A percentile compares a stretch with the other conserved stretches of the same genome.
Evolutionary conservation across 306 rosid species (phyloP).

Genomic region (Ormosia emarginata): DNA sequence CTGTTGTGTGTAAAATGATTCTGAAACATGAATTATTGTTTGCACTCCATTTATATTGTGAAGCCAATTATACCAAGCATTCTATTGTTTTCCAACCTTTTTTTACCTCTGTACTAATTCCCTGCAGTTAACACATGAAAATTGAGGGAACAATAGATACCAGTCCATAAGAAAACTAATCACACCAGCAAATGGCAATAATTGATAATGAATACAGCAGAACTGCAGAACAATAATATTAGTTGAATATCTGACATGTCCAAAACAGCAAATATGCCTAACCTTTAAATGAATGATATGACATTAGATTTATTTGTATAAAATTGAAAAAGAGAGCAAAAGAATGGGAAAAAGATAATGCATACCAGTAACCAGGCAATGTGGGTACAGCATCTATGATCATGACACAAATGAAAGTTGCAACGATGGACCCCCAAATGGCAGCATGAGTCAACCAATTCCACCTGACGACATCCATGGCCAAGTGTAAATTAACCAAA

Average conservation of each 20-base stretch:
- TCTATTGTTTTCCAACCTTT: background rate
- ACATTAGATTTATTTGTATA: background rate
- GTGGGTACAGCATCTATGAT: constrained; percentile 67
- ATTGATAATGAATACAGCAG: background rate
- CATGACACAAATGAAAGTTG: constrained; percentile 69
- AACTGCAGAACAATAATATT: background rate
- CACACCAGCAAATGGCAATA: constrained; percentile 28
- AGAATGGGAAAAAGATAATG: background rate
- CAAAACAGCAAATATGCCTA: background rate
- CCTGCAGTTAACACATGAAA: background rate
- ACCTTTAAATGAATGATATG: background rate
- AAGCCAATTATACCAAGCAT: background rate
- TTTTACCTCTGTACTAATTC: too few relatives aligned
- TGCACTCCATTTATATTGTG: too few relatives aligned
- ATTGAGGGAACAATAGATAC: background rate
- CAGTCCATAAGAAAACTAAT: background rate
- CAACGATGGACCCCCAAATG: constrained; percentile 88
- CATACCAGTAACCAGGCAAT: constrained; percentile 84
- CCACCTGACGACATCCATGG: constrained; percentile 91
- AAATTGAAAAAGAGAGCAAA: background rate
- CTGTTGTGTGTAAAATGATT: too few relatives aligned
- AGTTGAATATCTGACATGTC: background rate
- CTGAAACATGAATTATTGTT: too few relatives aligned
- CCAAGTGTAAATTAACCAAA: constrained; percentile 82
- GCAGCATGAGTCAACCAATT: constrained; percentile 68